Percentiles rank a stretch among this genome's conserved stretches.
These are phyloP conservation scores for Ogataea naganishii DNA, from an alignment of 805 yeast species.

Conservation along the genomic window DNA sequence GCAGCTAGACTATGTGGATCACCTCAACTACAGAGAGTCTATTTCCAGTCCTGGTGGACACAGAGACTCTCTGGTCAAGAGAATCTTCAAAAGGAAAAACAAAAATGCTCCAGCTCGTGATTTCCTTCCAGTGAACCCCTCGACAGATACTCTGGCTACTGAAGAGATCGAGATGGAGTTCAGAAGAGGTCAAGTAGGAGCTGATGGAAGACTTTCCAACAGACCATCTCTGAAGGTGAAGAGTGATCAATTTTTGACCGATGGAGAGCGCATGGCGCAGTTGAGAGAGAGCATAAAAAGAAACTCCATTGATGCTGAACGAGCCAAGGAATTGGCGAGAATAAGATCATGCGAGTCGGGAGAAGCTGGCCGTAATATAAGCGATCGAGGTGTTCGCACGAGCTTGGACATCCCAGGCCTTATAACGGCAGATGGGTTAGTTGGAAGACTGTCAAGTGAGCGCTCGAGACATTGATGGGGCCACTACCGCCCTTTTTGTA, in stretches of 20 bases:
- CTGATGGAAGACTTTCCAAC: slow-evolving; percentile 24
- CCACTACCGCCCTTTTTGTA: too few species aligned
- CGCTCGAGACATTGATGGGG: too few species aligned
- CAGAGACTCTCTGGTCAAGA: slow-evolving; percentile 31
- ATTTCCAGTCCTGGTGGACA: slow-evolving; percentile 24
- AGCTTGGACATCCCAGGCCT: slow-evolving; percentile 30
- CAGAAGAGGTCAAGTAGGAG: slow-evolving; percentile 11
- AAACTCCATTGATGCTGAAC: slow-evolving; percentile 11
- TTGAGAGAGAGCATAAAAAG: slow-evolving; percentile 11
- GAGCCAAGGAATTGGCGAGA: slow-evolving; percentile 15
- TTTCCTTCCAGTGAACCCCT: slow-evolving; percentile 23
- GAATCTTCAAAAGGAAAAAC: slow-evolving; percentile 23
- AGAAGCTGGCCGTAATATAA: slow-evolving; percentile 12
- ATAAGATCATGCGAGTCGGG: slow-evolving; percentile 5
- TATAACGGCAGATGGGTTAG: slow-evolving; percentile 25
- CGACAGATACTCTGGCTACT: slow-evolving; percentile 29
- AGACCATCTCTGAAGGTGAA: slow-evolving; percentile 22
- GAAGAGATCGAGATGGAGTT: slow-evolving; percentile 44
- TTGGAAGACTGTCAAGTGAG: slow-evolving; percentile 18
- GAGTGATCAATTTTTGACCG: slow-evolving; percentile 11
- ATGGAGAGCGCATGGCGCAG: slow-evolving; percentile 13
- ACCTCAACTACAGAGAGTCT: slow-evolving; percentile 25
- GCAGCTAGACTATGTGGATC: too few species aligned
- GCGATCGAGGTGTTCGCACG: slow-evolving; percentile 20
- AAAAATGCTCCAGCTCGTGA: slow-evolving; percentile 19